Evolutionary conservation across 495 filamentous ascomycete species (phyloP).

Genomic region (Elaphomyces granulatus): DNA sequence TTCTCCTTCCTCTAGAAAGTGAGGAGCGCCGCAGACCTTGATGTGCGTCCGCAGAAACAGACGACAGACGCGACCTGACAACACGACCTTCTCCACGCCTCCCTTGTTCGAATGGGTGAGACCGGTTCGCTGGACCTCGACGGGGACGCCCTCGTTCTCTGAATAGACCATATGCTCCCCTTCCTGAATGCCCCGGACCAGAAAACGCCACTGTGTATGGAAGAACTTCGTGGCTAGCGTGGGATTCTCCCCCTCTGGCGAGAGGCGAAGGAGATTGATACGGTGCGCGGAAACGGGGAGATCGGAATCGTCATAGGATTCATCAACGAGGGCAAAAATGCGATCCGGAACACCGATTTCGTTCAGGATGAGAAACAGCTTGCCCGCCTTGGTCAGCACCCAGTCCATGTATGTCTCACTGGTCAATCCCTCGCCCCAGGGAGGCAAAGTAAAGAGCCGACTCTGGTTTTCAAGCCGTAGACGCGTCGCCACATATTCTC

Average conservation of each 20-base stretch:
- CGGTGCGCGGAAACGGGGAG: constrained; percentile 63
- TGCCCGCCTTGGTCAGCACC: constrained; percentile 66
- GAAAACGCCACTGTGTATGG: constrained; percentile 64
- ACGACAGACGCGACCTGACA: constrained; percentile 24
- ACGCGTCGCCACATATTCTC: constrained; percentile 52
- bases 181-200: constrained; percentile 54
- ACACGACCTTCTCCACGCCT: constrained; percentile 55
- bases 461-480: constrained; percentile 49
- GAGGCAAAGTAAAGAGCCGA: constrained; percentile 51
- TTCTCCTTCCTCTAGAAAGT: constrained; percentile 46
- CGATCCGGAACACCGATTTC: constrained; percentile 69
- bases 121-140: constrained; percentile 50
- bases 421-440: constrained; percentile 79
- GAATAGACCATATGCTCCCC: constrained; percentile 62
- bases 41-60: constrained; percentile 60
- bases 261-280: constrained; percentile 52
- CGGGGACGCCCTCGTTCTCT: constrained; percentile 63
- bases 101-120: constrained; percentile 31
- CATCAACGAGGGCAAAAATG: constrained; percentile 75
- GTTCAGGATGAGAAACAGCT: constrained; percentile 68
- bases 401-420: constrained; percentile 87
- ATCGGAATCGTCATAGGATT: constrained; percentile 80
- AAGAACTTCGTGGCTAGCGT: constrained; percentile 62
- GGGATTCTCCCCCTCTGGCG: constrained; percentile 38
- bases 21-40: constrained; percentile 42